A percentile compares a stretch with the other conserved stretches of the same genome.
These are phyloP conservation scores for Coemansia sp. DNA, from an alignment of 192 early-diverging fungal genomes.

Conservation along the genomic window DNA sequence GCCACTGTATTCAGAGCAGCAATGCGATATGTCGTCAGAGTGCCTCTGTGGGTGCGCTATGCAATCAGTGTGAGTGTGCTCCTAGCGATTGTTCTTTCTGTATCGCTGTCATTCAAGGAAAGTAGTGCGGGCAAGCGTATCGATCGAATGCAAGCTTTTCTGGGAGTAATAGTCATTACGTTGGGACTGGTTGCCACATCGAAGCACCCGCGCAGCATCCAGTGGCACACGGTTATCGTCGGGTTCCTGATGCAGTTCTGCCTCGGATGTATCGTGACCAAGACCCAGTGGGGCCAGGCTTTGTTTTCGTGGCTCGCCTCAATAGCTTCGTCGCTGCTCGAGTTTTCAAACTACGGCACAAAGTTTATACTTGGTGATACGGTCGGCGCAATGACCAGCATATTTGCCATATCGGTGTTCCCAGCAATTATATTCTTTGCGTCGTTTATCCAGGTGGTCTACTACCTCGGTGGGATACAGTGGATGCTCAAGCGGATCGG, in stretches of 20 bases:
- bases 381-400: conserved; percentile 25
- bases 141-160: conserved; percentile 71
- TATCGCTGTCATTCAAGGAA: conserved; percentile 32
- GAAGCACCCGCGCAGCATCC: conserved; percentile 59
- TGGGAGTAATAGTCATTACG: conserved; percentile 64
- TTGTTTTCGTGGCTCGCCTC: conserved; percentile 70
- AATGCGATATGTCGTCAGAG: conserved; percentile 16
- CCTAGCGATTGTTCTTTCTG: conserved; percentile 56
- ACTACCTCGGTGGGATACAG: conserved; percentile 82
- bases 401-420: conserved; percentile 71
- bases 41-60: conserved; percentile 50
- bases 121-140: conserved; percentile 57
- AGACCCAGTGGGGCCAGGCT: conserved; percentile 65
- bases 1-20: not conserved
- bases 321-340: conserved; percentile 60
- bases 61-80: conserved; percentile 54
- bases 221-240: conserved; percentile 70
- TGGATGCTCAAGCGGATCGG: conserved; percentile 70
- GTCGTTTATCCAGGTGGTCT: conserved; percentile 76
- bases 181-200: conserved; percentile 55
- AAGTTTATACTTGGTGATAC: conserved; percentile 65
- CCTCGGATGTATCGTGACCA: conserved; percentile 75
- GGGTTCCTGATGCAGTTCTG: conserved; percentile 75
- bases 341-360: conserved; percentile 65
- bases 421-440: conserved; percentile 90